phyloP scores from a whole-genome alignment of 169 alveolate genomes.

The Eimeria tenella region DNA sequence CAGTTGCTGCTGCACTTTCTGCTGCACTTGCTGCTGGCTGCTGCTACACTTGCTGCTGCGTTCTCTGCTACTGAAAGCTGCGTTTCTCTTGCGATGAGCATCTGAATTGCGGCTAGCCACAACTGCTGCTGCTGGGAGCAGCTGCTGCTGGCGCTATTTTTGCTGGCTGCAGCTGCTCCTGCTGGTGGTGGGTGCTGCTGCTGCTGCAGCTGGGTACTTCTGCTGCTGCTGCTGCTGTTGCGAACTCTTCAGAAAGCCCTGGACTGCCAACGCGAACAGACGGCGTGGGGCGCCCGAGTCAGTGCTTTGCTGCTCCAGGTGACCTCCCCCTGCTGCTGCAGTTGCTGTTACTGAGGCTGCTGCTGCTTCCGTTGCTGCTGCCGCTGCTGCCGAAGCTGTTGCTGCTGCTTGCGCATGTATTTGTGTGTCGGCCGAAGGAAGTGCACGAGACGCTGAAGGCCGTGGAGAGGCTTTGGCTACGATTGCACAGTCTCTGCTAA shows the following conservation, averaged over 20 bases:
- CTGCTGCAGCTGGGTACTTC: background rate
- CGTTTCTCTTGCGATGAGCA: background rate
- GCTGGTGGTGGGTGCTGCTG: background rate
- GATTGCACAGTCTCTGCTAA: background rate
- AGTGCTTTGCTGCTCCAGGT: conserved; percentile 48
- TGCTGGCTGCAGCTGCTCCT: background rate
- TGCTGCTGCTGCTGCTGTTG: background rate
- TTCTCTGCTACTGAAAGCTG: background rate
- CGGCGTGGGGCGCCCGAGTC: conserved; percentile 32
- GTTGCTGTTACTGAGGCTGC: conserved; percentile 3
- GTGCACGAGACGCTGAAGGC: conserved; percentile 50
- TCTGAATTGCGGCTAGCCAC: background rate
- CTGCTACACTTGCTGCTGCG: background rate
- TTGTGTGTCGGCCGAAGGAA: background rate
- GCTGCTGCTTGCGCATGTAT: background rate
- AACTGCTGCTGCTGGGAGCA: background rate
- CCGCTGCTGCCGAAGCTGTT: background rate
- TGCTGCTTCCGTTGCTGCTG: background rate
- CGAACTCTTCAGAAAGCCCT: background rate
- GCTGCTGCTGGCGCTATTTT: background rate
- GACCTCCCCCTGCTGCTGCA: background rate
- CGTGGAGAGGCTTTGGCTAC: conserved; percentile 31
- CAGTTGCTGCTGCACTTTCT: background rate
- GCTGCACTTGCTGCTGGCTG: background rate
- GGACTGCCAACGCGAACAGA: conserved; percentile 35